phyloP scores from a whole-genome alignment of 768 basidiomycete genomes.

The Tubosaeta sp. region DNA sequence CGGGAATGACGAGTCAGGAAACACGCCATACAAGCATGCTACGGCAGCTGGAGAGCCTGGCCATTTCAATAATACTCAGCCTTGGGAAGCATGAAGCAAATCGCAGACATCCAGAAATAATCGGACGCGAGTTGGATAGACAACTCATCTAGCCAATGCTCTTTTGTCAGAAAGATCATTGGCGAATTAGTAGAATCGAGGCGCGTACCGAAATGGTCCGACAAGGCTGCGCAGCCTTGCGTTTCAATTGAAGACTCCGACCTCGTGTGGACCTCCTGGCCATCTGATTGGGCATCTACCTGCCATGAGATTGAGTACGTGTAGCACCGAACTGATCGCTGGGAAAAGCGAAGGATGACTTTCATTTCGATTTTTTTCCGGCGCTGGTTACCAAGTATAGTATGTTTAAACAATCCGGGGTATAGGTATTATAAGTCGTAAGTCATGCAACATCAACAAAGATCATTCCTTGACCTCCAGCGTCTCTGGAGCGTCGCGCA shows the following conservation, averaged over 20 bases:
- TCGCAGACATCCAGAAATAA: not conserved
- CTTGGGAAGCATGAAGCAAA: not conserved
- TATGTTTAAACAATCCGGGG: conserved; percentile 20
- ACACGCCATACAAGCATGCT: conserved; percentile 14
- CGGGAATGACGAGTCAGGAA: conserved; percentile 1
- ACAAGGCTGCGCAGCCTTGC: conserved; percentile 13
- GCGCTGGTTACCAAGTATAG: no score
- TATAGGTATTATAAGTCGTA: conserved; percentile 20
- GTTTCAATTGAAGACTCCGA: not conserved
- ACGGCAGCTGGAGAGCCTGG: not conserved
- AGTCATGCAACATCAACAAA: not conserved
- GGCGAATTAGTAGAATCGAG: conserved; percentile 11
- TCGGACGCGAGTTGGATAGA: no score
- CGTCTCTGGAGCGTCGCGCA: conserved; percentile 12
- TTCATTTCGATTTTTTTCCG: not conserved
- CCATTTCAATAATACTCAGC: not conserved
- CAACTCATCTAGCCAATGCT: no score
- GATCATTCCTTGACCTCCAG: conserved; percentile 19
- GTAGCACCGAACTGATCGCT: not conserved
- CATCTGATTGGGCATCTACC: conserved; percentile 1
- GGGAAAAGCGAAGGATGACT: no score
- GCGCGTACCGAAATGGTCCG: not conserved
- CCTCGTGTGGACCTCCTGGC: conserved; percentile 27
- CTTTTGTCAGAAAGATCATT: not conserved
- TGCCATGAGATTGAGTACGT: not conserved